These are phyloP conservation scores for Spergularia azorica DNA, from an alignment of 179 eudicot genomes.

Conservation along the genomic window DNA sequence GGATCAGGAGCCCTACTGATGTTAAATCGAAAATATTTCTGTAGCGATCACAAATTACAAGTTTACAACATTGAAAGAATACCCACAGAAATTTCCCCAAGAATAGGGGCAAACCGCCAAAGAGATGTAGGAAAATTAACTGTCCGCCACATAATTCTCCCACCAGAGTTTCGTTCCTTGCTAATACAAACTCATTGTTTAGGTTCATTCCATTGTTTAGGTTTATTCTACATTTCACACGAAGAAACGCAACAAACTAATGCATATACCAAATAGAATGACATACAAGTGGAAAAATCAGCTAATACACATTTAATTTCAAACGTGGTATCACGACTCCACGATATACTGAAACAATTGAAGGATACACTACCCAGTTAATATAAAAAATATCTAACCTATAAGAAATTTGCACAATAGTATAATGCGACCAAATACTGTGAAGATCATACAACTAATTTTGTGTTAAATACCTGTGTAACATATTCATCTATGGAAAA, in stretches of 20 bases:
- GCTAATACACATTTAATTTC: background rate
- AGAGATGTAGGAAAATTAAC: background rate
- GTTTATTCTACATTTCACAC: background rate
- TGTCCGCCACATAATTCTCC: no score
- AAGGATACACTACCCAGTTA: background rate
- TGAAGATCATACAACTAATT: background rate
- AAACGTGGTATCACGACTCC: background rate
- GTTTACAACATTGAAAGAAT: no score
- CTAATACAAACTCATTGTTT: background rate
- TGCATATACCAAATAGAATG: background rate
- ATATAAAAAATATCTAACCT: no score
- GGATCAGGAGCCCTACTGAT: no score
- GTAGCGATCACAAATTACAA: no score
- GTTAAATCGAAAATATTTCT: no score
- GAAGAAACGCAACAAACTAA: background rate
- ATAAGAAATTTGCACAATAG: no score
- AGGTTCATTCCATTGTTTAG: background rate
- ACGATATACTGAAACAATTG: background rate
- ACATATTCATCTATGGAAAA: slow-evolving; percentile 4
- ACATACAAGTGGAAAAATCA: background rate
- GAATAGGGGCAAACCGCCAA: background rate
- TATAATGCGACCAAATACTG: background rate
- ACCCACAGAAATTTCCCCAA: no score
- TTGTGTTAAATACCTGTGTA: background rate
- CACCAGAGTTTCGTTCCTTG: background rate